phyloP scores from a whole-genome alignment of 768 basidiomycete genomes.

The Agaricus blazei region DNA sequence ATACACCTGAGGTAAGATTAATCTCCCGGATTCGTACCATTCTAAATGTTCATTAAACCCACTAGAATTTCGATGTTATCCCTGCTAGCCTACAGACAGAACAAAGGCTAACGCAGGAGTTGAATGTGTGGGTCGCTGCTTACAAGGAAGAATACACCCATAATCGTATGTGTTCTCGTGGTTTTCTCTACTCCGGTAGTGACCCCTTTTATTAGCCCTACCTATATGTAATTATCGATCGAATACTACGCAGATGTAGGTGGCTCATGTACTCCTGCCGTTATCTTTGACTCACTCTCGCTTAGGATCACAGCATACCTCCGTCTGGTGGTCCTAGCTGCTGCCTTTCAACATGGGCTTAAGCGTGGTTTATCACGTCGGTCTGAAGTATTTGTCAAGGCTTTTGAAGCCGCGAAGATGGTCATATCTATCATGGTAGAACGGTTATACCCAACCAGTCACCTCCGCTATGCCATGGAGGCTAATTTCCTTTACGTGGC shows the following conservation, averaged over 20 bases:
- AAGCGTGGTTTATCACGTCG: constrained; percentile 34
- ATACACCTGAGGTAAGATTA: not conserved
- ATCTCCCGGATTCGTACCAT: not conserved
- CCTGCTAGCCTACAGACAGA: constrained; percentile 31
- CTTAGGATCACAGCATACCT: constrained; percentile 48
- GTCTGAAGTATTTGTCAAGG: constrained; percentile 40
- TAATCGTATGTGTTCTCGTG: constrained; percentile 24
- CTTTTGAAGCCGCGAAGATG: constrained; percentile 49
- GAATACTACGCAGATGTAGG: constrained; percentile 39
- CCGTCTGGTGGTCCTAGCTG: constrained; percentile 51
- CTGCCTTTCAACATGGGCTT: constrained; percentile 45
- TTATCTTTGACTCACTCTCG: constrained; percentile 5
- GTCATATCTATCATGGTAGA: constrained; percentile 52
- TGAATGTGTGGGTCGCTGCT: constrained; percentile 34
- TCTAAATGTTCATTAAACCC: not conserved
- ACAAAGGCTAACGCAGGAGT: constrained; percentile 28
- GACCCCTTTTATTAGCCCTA: constrained; percentile 23
- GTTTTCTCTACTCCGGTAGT: not conserved
- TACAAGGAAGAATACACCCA: constrained; percentile 33
- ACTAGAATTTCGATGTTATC: constrained; percentile 30
- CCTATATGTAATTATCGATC: constrained; percentile 39
- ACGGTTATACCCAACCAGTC: constrained; percentile 47
- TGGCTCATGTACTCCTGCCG: not conserved
- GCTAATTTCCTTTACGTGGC: constrained; percentile 47
- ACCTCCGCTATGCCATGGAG: constrained; percentile 52